Base-by-base conservation (phyloP, 164 flowering plant species). In the Houttuynia cordata region DNA sequence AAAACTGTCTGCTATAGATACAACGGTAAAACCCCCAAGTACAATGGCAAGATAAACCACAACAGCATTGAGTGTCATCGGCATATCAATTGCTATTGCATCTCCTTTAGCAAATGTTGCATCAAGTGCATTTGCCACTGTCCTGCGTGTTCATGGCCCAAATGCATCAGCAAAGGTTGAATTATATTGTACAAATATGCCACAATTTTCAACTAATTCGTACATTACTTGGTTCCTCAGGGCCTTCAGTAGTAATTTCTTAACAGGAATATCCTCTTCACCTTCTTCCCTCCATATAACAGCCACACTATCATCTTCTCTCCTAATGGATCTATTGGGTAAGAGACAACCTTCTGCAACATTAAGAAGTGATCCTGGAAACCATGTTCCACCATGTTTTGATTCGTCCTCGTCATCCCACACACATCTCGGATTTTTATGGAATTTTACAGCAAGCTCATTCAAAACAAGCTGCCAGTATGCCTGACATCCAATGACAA, bases 1-100 rank as follows among this genome's bases (percentile, higher is more conserved):
- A 78, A 93, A 93, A 71, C 99, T 93, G 65, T 93, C 99, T 37
- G 99, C 88, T 60, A 90, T 93, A 53, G 99, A 85, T 41, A 90
- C 99, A 68, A 93, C 99, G 64, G 83, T 81, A 68, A 60, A 69
- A 71, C 99, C 99, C 21, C 87, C 81, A 25, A 86, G 82, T 56
- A 93, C 67, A 67, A 88, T 81, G 7, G 96, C 92, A 68, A 93
- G 68, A 66, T 88, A 90, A 68, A 88, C 78, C 60, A 93, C 76
- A 52, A 93, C 93, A 24, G 99, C 92, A 70, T 68, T 71, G 55
- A 66, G 84, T 12, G 93, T 90, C 99, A 93, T 90, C 56, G 92
- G 99, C 97, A 93, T 90, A 72, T 79, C 86, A 64, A 93, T 85
- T 34, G 97, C 97, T 72, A 93, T 82, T 45, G 92, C 80, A 73